Conservation (phyloP, 768 basidiomycete genomes). For the Russula vinacea region DNA sequence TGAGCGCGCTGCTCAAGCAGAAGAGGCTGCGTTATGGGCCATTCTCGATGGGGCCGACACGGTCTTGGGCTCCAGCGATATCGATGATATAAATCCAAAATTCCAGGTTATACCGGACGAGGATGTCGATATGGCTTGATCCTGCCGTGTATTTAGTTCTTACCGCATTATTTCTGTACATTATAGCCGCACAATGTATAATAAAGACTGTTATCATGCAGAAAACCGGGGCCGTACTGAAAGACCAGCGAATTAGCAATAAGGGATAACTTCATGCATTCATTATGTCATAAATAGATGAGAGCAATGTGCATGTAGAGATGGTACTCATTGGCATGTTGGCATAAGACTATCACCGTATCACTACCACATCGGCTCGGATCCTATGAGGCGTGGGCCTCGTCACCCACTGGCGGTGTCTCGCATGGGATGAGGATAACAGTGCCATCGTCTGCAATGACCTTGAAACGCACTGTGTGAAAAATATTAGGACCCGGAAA, state of each 20-base stretch:
- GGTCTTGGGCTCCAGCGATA: conserved; percentile 14
- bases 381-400: conserved; percentile 2
- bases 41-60: conserved; percentile 19
- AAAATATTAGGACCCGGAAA: neutral
- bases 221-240: neutral
- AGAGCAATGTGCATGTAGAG: neutral
- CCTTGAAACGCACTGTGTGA: conserved; percentile 22
- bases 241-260: neutral
- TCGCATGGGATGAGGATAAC: conserved; percentile 15
- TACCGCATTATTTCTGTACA: conserved; percentile 5
- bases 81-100: neutral
- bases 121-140: conserved; percentile 24
- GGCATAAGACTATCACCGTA: neutral
- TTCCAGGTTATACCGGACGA: conserved; percentile 5
- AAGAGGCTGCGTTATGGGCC: conserved; percentile 43
- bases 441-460: conserved; percentile 20
- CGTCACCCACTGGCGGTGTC: neutral
- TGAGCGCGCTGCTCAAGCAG: conserved; percentile 58
- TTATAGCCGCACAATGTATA: neutral
- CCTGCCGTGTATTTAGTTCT: neutral
- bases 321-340: neutral
- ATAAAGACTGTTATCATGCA: neutral
- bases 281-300: neutral
- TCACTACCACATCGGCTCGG: neutral
- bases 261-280: neutral